These are phyloP conservation scores for Apophysomyces elegans DNA, from an alignment of 371 early-diverging fungal species.

Conservation along the genomic window DNA sequence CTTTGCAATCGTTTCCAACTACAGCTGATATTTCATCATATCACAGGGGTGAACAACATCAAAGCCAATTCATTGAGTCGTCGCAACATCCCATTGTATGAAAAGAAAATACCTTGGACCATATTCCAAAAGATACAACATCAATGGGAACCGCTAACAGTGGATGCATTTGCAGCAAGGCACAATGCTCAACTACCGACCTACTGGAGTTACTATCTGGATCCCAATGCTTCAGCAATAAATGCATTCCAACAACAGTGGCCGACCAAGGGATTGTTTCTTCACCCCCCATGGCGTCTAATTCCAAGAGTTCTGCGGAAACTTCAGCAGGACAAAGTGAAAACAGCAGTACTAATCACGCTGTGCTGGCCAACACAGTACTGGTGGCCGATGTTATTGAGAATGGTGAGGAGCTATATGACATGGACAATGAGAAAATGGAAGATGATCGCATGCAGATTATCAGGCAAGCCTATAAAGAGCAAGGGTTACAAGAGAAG, in stretches of 20 bases:
- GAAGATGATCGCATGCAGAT: slow-evolving; percentile 25
- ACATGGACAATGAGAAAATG: slow-evolving; percentile 2
- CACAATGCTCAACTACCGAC: slow-evolving; percentile 18
- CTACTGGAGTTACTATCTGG: slow-evolving; percentile 28
- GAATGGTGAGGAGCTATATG: not conserved
- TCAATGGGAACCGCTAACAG: slow-evolving; percentile 14
- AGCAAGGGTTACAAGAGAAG: slow-evolving; percentile 13
- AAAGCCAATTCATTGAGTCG: slow-evolving; percentile 22
- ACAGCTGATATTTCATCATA: slow-evolving; percentile 18
- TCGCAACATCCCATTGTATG: slow-evolving; percentile 12
- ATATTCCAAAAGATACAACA: slow-evolving; percentile 16
- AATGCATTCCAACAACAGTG: slow-evolving; percentile 35
- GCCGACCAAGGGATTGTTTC: slow-evolving; percentile 21
- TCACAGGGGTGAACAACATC: slow-evolving; percentile 22
- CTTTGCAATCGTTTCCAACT: slow-evolving; percentile 16
- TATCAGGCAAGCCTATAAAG: slow-evolving; percentile 17
- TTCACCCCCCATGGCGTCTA: slow-evolving; percentile 32
- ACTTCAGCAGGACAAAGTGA: slow-evolving; percentile 18
- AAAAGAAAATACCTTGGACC: slow-evolving; percentile 7
- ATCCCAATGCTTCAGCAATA: slow-evolving; percentile 30
- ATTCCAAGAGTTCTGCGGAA: slow-evolving; percentile 29
- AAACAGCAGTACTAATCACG: slow-evolving; percentile 24
- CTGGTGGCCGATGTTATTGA: slow-evolving; percentile 25
- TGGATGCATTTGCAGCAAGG: slow-evolving; percentile 40
- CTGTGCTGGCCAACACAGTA: slow-evolving; percentile 31